A percentile compares a stretch with the other conserved stretches of the same genome.
Conservation (phyloP, 331 rosid species). For the Rhamnella rubrinervis region DNA sequence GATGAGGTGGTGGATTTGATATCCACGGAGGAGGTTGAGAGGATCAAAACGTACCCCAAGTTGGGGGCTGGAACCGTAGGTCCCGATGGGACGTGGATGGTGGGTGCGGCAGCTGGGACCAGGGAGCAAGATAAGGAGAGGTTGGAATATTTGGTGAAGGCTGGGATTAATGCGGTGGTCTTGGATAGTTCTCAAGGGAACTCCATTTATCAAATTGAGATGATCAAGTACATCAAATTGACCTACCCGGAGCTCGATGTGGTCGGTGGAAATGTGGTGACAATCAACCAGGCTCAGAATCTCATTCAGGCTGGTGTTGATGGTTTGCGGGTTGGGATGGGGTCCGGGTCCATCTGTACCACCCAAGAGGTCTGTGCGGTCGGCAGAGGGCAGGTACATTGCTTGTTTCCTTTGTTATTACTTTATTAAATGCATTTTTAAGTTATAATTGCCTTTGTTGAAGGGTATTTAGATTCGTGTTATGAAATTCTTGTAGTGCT, state of each 20-base stretch:
- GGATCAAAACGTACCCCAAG: constrained; percentile 63
- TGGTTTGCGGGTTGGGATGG: constrained; percentile 95
- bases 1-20: constrained; percentile 59
- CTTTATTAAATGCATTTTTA: too few species aligned
- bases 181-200: constrained; percentile 95
- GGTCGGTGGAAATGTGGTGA: constrained; percentile 94
- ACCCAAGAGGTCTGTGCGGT: constrained; percentile 97
- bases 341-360: constrained; percentile 93
- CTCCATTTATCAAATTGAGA: constrained; percentile 78
- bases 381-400: constrained; percentile 89
- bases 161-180: constrained; percentile 75
- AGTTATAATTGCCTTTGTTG: not conserved
- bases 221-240: constrained; percentile 77
- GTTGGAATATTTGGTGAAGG: constrained; percentile 69
- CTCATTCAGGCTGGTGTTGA: constrained; percentile 87
- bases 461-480: not conserved
- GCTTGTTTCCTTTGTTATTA: not conserved
- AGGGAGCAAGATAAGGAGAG: constrained; percentile 83
- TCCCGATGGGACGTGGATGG: constrained; percentile 64
- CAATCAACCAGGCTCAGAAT: constrained; percentile 84
- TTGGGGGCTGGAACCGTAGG: constrained; percentile 67
- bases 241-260: constrained; percentile 69
- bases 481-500: not conserved
- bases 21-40: constrained; percentile 61
- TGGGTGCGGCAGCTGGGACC: constrained; percentile 84